phyloP scores from a whole-genome alignment of 176 grass and related monocot genomes.

The Aegilops umbellulata region DNA sequence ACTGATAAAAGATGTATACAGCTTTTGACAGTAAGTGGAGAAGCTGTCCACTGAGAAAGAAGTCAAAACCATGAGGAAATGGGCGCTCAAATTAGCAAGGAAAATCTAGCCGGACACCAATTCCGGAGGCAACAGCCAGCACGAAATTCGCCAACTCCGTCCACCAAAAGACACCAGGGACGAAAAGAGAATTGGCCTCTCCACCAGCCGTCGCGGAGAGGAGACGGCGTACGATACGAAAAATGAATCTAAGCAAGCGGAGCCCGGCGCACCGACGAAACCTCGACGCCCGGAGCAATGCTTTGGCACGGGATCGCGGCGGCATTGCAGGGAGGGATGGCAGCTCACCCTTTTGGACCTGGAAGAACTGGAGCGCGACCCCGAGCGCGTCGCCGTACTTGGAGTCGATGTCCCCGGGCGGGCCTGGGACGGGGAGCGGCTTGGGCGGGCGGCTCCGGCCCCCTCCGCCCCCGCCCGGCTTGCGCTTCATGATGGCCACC shows the following conservation, averaged over 20 bases:
- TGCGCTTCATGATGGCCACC: conserved; percentile 74
- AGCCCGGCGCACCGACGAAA: neutral
- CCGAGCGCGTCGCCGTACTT: conserved; percentile 84
- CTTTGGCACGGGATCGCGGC: neutral
- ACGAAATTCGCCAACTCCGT: neutral
- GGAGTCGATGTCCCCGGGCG: conserved; percentile 75
- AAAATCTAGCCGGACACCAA: neutral
- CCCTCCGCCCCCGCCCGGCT: neutral
- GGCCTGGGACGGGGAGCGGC: conserved; percentile 82
- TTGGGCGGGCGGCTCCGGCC: conserved; percentile 29
- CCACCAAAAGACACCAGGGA: neutral
- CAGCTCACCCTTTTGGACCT: conserved; percentile 93
- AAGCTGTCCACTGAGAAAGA: neutral
- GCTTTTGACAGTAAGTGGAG: neutral
- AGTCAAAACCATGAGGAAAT: neutral
- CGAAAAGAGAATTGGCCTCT: neutral
- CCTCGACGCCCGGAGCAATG: neutral
- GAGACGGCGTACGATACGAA: neutral
- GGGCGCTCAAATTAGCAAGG: neutral
- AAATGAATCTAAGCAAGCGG: neutral
- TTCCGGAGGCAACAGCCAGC: neutral
- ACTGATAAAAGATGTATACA: neutral
- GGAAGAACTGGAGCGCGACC: conserved; percentile 91
- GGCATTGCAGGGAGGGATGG: neutral
- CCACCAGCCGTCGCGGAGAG: neutral